A percentile compares a stretch with the other conserved stretches of the same genome.
phyloP scores from a whole-genome alignment of 2,329 filamentous ascomycete genomes.

The Aspergillus awamori region DNA sequence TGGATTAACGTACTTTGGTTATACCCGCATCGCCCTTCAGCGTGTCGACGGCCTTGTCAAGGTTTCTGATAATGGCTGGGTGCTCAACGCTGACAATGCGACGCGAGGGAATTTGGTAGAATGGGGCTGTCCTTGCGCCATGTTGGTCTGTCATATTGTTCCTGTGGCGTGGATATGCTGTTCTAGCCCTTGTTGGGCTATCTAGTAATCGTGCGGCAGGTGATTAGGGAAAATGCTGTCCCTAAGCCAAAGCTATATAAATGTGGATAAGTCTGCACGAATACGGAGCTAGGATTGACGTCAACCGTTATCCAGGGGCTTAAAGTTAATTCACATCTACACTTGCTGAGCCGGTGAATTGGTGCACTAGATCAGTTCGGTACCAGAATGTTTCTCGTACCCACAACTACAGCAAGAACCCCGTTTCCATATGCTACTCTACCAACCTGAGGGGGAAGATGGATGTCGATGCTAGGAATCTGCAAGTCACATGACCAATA shows the following conservation, averaged over 20 bases:
- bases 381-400: background rate
- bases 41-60: slow-evolving; percentile 65
- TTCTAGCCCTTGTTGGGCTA: background rate
- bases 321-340: slow-evolving; percentile 2
- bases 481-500: background rate
- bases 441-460: background rate
- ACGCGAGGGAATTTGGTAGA: slow-evolving; percentile 55
- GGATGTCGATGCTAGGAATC: background rate
- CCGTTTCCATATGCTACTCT: background rate
- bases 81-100: slow-evolving; percentile 66
- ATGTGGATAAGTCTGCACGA: slow-evolving; percentile 6
- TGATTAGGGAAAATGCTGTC: background rate
- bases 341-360: background rate
- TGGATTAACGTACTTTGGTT: slow-evolving; percentile 50
- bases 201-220: background rate
- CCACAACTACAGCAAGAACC: background rate
- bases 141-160: slow-evolving; percentile 27
- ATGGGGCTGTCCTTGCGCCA: slow-evolving; percentile 44
- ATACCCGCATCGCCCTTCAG: slow-evolving; percentile 61
- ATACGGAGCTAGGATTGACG: slow-evolving; percentile 3
- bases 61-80: slow-evolving; percentile 66
- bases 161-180: background rate
- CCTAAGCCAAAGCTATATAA: background rate
- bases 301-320: slow-evolving; percentile 4
- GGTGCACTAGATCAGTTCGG: background rate